Conservation (phyloP, 257 asterid species). For the Penstemon davidsonii region DNA sequence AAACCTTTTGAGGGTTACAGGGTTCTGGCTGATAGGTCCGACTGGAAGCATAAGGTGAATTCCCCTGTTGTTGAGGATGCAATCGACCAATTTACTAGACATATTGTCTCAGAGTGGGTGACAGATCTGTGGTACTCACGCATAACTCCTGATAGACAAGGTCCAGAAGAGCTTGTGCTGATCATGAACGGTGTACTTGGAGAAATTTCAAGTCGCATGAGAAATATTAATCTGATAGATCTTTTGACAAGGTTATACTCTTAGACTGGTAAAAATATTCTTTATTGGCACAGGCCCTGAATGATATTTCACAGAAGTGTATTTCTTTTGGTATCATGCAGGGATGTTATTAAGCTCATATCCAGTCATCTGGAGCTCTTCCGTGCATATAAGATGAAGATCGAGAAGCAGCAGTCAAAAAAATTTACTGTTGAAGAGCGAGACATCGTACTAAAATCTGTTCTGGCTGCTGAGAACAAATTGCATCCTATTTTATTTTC, state of each 20-base stretch:
- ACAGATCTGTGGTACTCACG: constrained; percentile 95
- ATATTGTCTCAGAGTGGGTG: constrained; percentile 96
- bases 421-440: constrained; percentile 63
- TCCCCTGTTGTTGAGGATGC: constrained; percentile 93
- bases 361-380: constrained; percentile 74
- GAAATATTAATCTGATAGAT: constrained; percentile 79
- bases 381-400: constrained; percentile 62
- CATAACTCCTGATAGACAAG: constrained; percentile 87
- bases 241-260: constrained; percentile 74
- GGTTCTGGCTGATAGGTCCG: constrained; percentile 47
- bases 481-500: constrained; percentile 92
- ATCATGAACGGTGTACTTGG: constrained; percentile 83
- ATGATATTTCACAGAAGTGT: constrained; percentile 25
- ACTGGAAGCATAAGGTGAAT: constrained; percentile 88
- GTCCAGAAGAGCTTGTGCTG: constrained; percentile 85
- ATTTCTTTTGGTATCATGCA: constrained; percentile 43
- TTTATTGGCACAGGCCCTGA: constrained; percentile 19
- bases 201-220: constrained; percentile 83
- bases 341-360: constrained; percentile 68
- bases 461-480: constrained; percentile 81
- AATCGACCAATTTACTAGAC: constrained; percentile 79
- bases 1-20: constrained; percentile 41
- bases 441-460: constrained; percentile 62
- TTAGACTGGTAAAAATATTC: constrained; percentile 26
- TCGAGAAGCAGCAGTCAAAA: constrained; percentile 57